Evolutionary conservation across 139 green algal genomes (phyloP), one percentile per base, ranked within the genome.

Genomic region (Edaphochlamys debaryana): DNA sequence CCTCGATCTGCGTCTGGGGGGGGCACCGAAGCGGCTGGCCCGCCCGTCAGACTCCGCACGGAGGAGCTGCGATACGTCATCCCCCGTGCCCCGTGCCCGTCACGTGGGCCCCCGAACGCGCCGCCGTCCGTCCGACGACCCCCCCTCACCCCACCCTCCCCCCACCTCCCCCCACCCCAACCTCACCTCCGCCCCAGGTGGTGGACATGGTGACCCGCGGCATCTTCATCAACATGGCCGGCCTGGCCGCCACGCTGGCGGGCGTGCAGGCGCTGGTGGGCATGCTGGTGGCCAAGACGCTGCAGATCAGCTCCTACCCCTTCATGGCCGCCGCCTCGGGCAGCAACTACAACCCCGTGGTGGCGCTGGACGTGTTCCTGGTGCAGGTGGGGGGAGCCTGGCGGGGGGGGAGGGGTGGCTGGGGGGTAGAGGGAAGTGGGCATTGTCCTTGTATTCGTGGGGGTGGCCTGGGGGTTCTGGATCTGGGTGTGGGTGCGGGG

Each of bases 301-400:
- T 99, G 42, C 75, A 81, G 75, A 81, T 81, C 75, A 81, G 75
- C 60, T 81, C 75, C 60, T 81, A 81, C 75, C 75, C 75, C 50
- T 81, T 81, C 75, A 81, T 81, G 75, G 75, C 75, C 4, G 75
- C 75, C 54, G 60, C 75, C 23, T 36, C 58, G 17, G 62, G 62
- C 41, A 56, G 37, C 73, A 81, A 71, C 75, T 99, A 96, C 89
- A 98, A 97, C 89, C 96, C 97, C 4, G 97, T 99, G 79, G 90
- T 99, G 48, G 97, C 97, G 6, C 92, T 99, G 73, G 97, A 99
- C 87, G 97, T 99, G 4, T 99, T 99, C 92, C 91, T 99, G 69
- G 94, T 99, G 40, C 97, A 99, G 93, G 94, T 94, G 80, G 75
- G 3, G 25, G 11, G 64, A n/a, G n/a, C n/a, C n/a, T n/a, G n/a